Evolutionary conservation across 306 rosid genomes (phyloP).

Genomic region (Casuarina cunninghamiana): DNA sequence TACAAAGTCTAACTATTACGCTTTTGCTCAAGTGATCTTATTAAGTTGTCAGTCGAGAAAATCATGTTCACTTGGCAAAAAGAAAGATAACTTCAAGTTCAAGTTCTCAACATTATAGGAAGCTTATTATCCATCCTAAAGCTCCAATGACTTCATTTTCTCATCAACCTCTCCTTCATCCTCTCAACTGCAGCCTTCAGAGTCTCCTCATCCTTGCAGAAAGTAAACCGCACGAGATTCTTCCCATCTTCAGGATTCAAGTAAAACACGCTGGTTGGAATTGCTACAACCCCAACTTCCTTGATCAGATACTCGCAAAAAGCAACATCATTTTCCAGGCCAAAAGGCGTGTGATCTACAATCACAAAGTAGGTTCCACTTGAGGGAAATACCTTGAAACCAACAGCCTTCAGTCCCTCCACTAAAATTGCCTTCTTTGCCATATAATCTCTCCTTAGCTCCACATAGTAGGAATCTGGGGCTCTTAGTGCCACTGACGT

Average conservation of each 20-base stretch:
- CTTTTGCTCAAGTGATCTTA: too few relatives aligned
- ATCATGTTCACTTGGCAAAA: background rate
- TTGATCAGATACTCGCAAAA: slow-evolving; percentile 87
- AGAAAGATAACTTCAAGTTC: background rate
- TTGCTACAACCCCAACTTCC: slow-evolving; percentile 95
- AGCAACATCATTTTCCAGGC: slow-evolving; percentile 65
- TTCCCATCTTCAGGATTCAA: slow-evolving; percentile 94
- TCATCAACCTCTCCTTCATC: slow-evolving; percentile 79
- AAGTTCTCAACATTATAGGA: background rate
- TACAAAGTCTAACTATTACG: too few relatives aligned
- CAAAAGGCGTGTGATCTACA: slow-evolving; percentile 95
- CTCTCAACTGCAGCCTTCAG: slow-evolving; percentile 80
- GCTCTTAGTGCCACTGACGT: slow-evolving; percentile 88
- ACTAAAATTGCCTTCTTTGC: slow-evolving; percentile 80
- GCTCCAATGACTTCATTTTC: slow-evolving; percentile 29
- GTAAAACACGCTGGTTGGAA: slow-evolving; percentile 90
- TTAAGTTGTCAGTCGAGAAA: background rate
- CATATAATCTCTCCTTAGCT: slow-evolving; percentile 70
- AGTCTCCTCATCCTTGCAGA: slow-evolving; percentile 90
- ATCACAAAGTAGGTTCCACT: slow-evolving; percentile 88
- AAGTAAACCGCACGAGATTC: slow-evolving; percentile 82
- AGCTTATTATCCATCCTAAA: background rate
- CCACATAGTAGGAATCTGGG: slow-evolving; percentile 76
- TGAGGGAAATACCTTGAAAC: slow-evolving; percentile 83
- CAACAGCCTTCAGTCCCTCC: slow-evolving; percentile 78